Conservation (phyloP, 2,329 filamentous ascomycete species). For the Phialophora chinensis region DNA sequence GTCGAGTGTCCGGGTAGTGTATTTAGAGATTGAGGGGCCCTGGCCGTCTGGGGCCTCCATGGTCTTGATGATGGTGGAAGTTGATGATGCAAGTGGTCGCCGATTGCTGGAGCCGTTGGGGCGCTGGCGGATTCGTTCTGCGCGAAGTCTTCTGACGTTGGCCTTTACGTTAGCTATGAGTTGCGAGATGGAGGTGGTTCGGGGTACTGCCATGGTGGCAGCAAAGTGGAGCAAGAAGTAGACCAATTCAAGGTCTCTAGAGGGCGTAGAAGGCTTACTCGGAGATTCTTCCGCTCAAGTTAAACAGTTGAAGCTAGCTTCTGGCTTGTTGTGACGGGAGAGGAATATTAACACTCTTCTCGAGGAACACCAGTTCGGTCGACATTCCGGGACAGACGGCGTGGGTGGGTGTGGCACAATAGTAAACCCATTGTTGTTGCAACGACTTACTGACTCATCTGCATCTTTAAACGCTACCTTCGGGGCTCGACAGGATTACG, state of each 20-base stretch:
- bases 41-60: neutral
- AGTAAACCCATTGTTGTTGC: too few relatives aligned
- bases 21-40: constrained; percentile 15
- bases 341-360: neutral
- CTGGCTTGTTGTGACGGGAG: neutral
- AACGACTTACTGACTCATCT: too few relatives aligned
- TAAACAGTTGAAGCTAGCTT: neutral
- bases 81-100: neutral
- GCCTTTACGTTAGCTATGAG: constrained; percentile 25
- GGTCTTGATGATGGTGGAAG: constrained; percentile 13
- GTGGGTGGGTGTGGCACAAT: too few relatives aligned
- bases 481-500: too few relatives aligned
- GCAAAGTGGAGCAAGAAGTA: neutral
- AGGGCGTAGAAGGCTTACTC: neutral
- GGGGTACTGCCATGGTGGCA: constrained; percentile 21
- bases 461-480: too few relatives aligned
- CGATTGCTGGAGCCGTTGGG: neutral
- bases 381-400: too few relatives aligned
- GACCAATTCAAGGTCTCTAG: neutral
- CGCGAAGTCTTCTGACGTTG: constrained; percentile 22
- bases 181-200: constrained; percentile 21
- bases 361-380: too few relatives aligned
- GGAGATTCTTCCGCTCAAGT: neutral
- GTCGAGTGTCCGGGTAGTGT: constrained; percentile 26
- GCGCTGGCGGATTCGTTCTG: constrained; percentile 1